A percentile compares a stretch with the other conserved stretches of the same genome.
phyloP scores from a whole-genome alignment of 2,329 filamentous ascomycete species.

The Pyrenochaeta sp. region DNA sequence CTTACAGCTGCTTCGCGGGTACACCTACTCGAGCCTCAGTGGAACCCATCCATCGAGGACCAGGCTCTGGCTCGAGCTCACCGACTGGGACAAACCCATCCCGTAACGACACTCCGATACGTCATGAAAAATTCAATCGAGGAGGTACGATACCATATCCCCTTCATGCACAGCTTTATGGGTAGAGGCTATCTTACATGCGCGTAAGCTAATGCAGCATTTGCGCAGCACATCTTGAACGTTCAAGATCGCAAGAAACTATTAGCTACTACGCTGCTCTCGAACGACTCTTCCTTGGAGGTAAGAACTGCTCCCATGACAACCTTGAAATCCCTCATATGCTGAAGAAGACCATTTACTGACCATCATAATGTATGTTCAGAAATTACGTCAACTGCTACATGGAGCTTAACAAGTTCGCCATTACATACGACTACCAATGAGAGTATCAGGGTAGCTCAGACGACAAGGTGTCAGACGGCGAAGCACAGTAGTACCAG shows the following conservation, averaged over 20 bases:
- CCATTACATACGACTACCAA: too few species aligned
- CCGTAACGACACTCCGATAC: slow-evolving; percentile 51
- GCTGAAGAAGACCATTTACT: too few species aligned
- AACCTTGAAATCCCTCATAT: too few species aligned
- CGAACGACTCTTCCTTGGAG: background rate
- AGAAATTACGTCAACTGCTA: too few species aligned
- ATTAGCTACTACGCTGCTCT: background rate
- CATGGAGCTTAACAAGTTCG: too few species aligned
- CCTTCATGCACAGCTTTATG: background rate
- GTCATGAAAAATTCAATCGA: slow-evolving; percentile 53
- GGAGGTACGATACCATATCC: slow-evolving; percentile 9
- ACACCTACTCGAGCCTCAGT: slow-evolving; percentile 63
- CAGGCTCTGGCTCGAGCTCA: slow-evolving; percentile 51
- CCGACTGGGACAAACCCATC: slow-evolving; percentile 26
- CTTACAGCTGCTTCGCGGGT: slow-evolving; percentile 59
- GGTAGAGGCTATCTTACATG: background rate
- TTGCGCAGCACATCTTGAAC: slow-evolving; percentile 1
- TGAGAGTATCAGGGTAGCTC: too few species aligned
- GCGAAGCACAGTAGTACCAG: too few species aligned
- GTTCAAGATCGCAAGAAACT: slow-evolving; percentile 4
- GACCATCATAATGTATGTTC: too few species aligned
- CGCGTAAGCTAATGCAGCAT: too few species aligned
- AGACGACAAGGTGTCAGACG: too few species aligned
- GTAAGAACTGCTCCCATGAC: background rate
- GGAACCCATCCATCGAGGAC: slow-evolving; percentile 57